phyloP scores from a whole-genome alignment of 768 basidiomycete species.

The Cantharellus cinnabarinus region DNA sequence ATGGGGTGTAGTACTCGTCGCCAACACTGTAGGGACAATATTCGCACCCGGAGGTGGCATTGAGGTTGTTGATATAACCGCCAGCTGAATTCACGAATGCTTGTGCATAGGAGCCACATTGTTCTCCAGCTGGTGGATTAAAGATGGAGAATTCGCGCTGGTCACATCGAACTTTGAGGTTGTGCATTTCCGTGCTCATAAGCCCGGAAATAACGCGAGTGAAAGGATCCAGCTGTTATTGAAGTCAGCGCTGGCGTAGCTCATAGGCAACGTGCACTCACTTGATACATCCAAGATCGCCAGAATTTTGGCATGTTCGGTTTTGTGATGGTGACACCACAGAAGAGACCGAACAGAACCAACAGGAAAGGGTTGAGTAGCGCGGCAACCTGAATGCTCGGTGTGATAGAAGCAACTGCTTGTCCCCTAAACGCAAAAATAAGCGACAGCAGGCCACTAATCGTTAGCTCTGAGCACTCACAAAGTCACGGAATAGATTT shows the following conservation, averaged over 20 bases:
- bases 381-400: slow-evolving; percentile 55
- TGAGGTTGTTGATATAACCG: slow-evolving; percentile 54
- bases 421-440: slow-evolving; percentile 1
- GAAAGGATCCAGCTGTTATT: slow-evolving; percentile 31
- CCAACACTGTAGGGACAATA: slow-evolving; percentile 56
- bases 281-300: slow-evolving; percentile 56
- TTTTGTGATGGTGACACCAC: slow-evolving; percentile 49
- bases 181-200: slow-evolving; percentile 54
- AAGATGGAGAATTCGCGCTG: slow-evolving; percentile 43
- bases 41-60: slow-evolving; percentile 37
- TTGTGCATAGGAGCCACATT: slow-evolving; percentile 49
- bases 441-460: background rate
- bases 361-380: slow-evolving; percentile 57
- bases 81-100: slow-evolving; percentile 40
- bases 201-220: slow-evolving; percentile 52
- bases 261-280: background rate
- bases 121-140: slow-evolving; percentile 52
- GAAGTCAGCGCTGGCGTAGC: background rate
- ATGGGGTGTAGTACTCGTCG: slow-evolving; percentile 45
- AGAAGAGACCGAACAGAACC: slow-evolving; percentile 16
- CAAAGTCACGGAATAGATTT: slow-evolving; percentile 51
- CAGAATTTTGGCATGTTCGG: slow-evolving; percentile 36
- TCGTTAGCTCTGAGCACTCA: slow-evolving; percentile 19
- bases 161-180: background rate
- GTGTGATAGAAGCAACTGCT: slow-evolving; percentile 53